Evolutionary conservation across 352 stramenopile genomes (phyloP).

Genomic region (Globisporangium perplexum): DNA sequence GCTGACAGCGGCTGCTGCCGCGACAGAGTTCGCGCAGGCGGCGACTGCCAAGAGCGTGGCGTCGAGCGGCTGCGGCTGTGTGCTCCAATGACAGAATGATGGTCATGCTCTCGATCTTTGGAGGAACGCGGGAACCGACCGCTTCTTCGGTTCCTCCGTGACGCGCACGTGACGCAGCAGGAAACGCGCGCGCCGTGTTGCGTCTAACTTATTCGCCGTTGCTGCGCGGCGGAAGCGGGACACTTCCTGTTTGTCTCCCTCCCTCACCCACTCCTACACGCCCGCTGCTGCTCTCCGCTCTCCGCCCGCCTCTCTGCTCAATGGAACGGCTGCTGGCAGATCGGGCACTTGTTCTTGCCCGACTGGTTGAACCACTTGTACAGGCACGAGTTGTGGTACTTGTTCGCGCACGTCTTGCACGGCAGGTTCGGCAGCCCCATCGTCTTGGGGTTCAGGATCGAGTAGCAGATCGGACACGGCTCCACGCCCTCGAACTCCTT

Average conservation of each 20-base stretch:
- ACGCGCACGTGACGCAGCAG: no score
- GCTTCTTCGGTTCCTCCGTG: not conserved
- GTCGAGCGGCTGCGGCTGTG: slow-evolving; percentile 53
- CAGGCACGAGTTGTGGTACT: slow-evolving; percentile 91
- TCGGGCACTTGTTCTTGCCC: slow-evolving; percentile 92
- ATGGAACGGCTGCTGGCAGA: slow-evolving; percentile 89
- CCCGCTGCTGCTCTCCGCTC: no score
- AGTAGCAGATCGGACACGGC: slow-evolving; percentile 91
- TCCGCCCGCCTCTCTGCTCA: slow-evolving; percentile 22
- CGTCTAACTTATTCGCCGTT: slow-evolving; percentile 8
- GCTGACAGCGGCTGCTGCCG: no score
- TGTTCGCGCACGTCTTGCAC: slow-evolving; percentile 91
- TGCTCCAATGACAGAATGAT: slow-evolving; percentile 6
- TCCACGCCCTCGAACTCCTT: slow-evolving; percentile 91
- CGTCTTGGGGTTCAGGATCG: slow-evolving; percentile 88
- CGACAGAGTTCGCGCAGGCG: slow-evolving; percentile 13
- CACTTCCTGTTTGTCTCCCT: not conserved
- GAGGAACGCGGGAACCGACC: no score
- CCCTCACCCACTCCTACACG: no score
- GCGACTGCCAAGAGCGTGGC: slow-evolving; percentile 30
- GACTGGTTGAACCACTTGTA: slow-evolving; percentile 95
- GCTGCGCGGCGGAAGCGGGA: no score
- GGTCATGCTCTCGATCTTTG: no score
- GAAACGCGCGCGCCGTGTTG: not conserved
- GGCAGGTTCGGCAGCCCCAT: slow-evolving; percentile 84